These are phyloP conservation scores for Populus euphratica DNA, from an alignment of 345 rosid species.

Conservation along the genomic window DNA sequence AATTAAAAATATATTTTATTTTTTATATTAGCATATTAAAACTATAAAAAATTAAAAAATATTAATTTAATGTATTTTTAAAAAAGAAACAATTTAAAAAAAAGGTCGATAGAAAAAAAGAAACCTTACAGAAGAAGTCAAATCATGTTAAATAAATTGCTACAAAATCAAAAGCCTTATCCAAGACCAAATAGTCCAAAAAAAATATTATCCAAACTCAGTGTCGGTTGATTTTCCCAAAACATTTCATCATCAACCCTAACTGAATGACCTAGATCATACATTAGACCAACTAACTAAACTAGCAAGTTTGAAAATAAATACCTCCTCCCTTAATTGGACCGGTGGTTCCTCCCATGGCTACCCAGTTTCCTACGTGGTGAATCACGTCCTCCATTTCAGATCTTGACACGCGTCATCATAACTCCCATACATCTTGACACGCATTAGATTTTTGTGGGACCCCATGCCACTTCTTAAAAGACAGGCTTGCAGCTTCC, in stretches of 20 bases:
- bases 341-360: background rate
- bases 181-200: background rate
- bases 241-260: too few relatives aligned
- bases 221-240: conserved; percentile 1
- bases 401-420: background rate
- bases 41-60: too few relatives aligned
- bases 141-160: background rate
- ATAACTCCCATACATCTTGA: background rate
- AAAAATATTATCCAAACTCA: too few relatives aligned
- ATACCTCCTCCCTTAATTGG: background rate
- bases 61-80: too few relatives aligned
- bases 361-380: background rate
- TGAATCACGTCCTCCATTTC: background rate
- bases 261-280: background rate
- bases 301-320: background rate
- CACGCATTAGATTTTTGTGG: conserved; percentile 8
- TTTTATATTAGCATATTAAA: too few relatives aligned
- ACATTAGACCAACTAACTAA: conserved; percentile 2
- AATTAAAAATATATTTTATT: too few relatives aligned
- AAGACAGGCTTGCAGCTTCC: too few relatives aligned
- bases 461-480: background rate
- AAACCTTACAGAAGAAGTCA: background rate
- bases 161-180: background rate
- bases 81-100: too few relatives aligned
- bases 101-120: accelerated